Base-by-base conservation (phyloP, 805 yeast genomes). In the Wickerhamiella hasegawae region DNA sequence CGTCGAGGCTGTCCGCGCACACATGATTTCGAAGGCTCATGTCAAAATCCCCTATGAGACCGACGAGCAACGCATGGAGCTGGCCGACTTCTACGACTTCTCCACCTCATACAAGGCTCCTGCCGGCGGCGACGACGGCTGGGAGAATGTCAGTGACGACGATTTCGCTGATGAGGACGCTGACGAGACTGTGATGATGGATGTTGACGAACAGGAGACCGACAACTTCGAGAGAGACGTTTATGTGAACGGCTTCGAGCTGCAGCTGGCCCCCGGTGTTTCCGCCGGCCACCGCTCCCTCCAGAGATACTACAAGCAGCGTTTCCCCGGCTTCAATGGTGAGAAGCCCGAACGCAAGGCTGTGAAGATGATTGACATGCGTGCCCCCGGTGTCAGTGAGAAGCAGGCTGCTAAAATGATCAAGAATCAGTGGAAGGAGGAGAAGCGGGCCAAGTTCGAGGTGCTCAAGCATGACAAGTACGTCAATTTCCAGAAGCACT, bases 21-120 rank as follows among this genome's bases (percentile, higher is more conserved):
- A 90, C 55, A 76, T 83, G 79, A 47, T 65, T 4, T 68, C 78
- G 6, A 90, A 90, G 56, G 73, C 83, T 39, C 99, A 90, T 55
- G 78, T 87, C 60, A 70, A 73, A 50, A 67, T 90, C 40, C 96
- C 97, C 1, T 90, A 79, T 56, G 97, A 90, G 48, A 57, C 72
- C 0, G 76, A 72, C 36, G 76, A 76, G 38, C 93, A 90, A 49
- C 73, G 74, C 49, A 66, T 73, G 32, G 78, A 76, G 49, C 65
- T 87, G 30, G 69, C 84, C 0, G 76, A 73, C 28, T 90, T 77
- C 51, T 90, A 90, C 52, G 95, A 87, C 52, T 85, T 82, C 58
- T 62, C 76, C 3, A 66, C 81, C 1, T 63, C 84, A 1, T 74
- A 73, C 47, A 65, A 55, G 12, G 58, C 49, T 3, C 52, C 38